Conservation (phyloP, 2,329 filamentous ascomycete genomes). For the Pseudogymnoascus sp. region DNA sequence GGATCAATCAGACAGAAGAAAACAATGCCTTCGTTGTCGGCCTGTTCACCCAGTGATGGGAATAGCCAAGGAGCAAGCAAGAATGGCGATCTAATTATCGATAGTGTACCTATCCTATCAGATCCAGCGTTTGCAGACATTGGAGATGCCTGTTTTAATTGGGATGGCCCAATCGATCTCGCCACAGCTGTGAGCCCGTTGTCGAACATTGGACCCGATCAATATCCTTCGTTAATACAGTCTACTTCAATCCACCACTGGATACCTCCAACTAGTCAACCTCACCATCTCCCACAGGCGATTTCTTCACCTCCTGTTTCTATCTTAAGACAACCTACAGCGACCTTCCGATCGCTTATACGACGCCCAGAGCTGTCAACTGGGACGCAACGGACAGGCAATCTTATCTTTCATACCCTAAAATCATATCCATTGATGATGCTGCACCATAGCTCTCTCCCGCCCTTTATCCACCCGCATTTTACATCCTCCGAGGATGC, state of each 20-base stretch:
- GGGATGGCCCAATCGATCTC: conserved; percentile 21
- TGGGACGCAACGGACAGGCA: conserved; percentile 29
- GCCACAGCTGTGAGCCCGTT: conserved; percentile 18
- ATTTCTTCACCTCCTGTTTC: conserved; percentile 15
- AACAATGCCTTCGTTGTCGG: conserved; percentile 6
- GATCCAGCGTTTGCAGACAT: conserved; percentile 16
- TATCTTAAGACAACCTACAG: conserved; percentile 24
- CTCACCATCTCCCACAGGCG: conserved; percentile 15
- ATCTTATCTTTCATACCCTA: conserved; percentile 34
- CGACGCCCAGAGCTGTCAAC: conserved; percentile 22
- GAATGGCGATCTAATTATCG: conserved; percentile 15
- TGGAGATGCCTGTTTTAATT: conserved; percentile 17
- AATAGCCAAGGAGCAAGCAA: conserved; percentile 14
- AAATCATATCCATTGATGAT: conserved; percentile 37
- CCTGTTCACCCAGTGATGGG: conserved; percentile 10
- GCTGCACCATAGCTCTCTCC: conserved; percentile 31
- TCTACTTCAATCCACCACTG: conserved; percentile 17
- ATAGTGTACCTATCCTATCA: conserved; percentile 15
- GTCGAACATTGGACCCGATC: conserved; percentile 15
- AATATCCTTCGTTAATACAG: conserved; percentile 13
- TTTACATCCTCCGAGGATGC: conserved; percentile 22
- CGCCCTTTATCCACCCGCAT: conserved; percentile 37
- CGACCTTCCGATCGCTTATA: conserved; percentile 24
- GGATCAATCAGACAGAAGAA: neutral
- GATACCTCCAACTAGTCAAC: conserved; percentile 13